These are phyloP conservation scores for Geum urbanum DNA, from an alignment of 306 rosid species.

Conservation along the genomic window DNA sequence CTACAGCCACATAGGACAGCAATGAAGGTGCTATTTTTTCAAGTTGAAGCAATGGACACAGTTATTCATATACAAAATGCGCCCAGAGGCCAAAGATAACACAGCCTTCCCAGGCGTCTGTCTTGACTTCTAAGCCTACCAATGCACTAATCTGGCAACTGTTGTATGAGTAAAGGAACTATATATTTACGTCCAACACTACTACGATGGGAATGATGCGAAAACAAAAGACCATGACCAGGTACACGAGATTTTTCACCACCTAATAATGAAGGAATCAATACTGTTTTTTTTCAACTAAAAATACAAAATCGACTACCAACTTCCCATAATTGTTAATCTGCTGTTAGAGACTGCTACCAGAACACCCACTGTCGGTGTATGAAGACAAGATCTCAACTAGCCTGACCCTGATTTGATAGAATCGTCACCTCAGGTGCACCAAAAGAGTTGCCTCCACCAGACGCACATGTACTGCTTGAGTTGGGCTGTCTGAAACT, in stretches of 20 bases:
- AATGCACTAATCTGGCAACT: conserved; percentile 6
- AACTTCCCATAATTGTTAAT: background rate
- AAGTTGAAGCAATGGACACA: conserved; percentile 1
- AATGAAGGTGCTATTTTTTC: background rate
- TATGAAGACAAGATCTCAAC: conserved; percentile 28
- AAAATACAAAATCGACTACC: conserved; percentile 6
- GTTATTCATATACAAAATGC: conserved; percentile 32
- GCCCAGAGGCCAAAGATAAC: conserved; percentile 34
- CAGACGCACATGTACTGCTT: conserved; percentile 36
- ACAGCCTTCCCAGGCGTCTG: conserved; percentile 26
- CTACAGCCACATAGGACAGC: background rate
- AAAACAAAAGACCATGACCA: background rate
- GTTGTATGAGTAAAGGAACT: background rate
- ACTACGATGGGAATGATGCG: background rate
- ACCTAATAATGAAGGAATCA: background rate
- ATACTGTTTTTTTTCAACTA: conserved; percentile 17
- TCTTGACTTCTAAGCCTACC: background rate
- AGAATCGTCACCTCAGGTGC: conserved; percentile 40
- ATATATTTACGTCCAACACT: conserved; percentile 8
- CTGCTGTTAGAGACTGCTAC: conserved; percentile 21
- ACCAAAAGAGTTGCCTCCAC: conserved; percentile 37
- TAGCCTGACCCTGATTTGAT: conserved; percentile 55
- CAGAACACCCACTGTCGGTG: conserved; percentile 24
- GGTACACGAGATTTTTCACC: background rate
- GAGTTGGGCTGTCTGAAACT: conserved; percentile 33